Evolutionary conservation across 139 green algal genomes (phyloP), one percentile per base, ranked within the genome.

Genomic region (Chlorella sp.): DNA sequence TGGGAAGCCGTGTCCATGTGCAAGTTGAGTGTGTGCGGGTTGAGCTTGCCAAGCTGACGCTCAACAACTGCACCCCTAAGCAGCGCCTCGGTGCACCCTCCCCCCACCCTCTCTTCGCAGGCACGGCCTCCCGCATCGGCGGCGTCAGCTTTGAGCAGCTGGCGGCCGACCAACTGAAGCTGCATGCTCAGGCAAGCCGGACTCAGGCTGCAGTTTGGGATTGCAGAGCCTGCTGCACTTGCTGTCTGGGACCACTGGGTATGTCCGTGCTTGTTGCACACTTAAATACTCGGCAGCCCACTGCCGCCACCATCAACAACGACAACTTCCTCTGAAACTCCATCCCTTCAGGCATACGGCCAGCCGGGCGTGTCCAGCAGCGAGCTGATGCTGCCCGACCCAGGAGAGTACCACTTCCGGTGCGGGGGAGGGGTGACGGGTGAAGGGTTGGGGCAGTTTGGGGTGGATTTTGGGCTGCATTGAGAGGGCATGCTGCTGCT

Each of bases 331-430:
- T 11, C 46, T 54, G 46, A 19, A 11, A 19, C 11, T 11, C 46
- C 46, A 8, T 54, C 8, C 11, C 4, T 60, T 11, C 40, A 86
- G 28, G 96, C 91, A 7, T 98, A 93, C 84, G 86, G 82, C 51
- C 75, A 88, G 90, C 91, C 3, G 92, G 93, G 51, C 51, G 51
- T 60, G 51, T 11, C 51, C 51, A 60, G 51, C 51, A 60, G 51
- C 51, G 51, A 60, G 51, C 51, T 60, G 51, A 85, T 86, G 17
- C 77, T 98, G 44, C 91, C 93, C 32, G 76, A 97, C 90, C 75
- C 91, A 8, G 94, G 96, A n/a, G 94, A 97, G 81, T 98, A 96
- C 88, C 91, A 96, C 90, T 99, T 92, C 87, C 74, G 88, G 70
- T 86, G 32, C 36, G 70, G 24, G 38, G 70, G 70, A 1, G 38